Conservation (phyloP, 495 filamentous ascomycete species). For the Neurospora sp. region DNA sequence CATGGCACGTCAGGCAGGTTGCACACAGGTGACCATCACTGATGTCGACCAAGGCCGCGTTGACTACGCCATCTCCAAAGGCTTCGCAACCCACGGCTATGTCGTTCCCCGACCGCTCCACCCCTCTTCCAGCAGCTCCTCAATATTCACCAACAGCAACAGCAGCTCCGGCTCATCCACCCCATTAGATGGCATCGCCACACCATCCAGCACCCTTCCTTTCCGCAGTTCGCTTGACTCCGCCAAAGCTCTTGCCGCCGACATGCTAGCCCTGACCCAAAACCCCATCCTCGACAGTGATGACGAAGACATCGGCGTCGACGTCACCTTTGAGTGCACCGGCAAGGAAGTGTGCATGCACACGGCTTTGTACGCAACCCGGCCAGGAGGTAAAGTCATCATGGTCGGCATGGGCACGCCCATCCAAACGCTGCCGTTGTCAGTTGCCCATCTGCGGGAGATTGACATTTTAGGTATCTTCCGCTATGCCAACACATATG, state of each 20-base stretch:
- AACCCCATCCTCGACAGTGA: constrained; percentile 20
- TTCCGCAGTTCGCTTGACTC: constrained; percentile 39
- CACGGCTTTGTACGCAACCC: constrained; percentile 72
- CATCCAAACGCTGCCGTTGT: constrained; percentile 75
- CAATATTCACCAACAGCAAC: constrained; percentile 20
- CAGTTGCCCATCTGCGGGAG: constrained; percentile 74
- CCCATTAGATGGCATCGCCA: constrained; percentile 34
- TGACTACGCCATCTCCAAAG: constrained; percentile 59
- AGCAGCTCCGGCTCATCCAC: constrained; percentile 33
- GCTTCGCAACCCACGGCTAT: constrained; percentile 60
- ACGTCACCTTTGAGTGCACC: constrained; percentile 82
- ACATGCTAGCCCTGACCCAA: constrained; percentile 39
- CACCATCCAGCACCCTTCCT: constrained; percentile 29
- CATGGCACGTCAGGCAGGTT: constrained; percentile 57
- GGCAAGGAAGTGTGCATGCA: constrained; percentile 82
- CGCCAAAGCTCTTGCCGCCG: constrained; percentile 47
- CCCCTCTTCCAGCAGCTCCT: constrained; percentile 27
- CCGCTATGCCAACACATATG: constrained; percentile 80
- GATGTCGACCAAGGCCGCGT: constrained; percentile 76
- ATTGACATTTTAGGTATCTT: constrained; percentile 91
- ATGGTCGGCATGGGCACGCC: constrained; percentile 94
- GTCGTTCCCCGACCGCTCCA: constrained; percentile 43
- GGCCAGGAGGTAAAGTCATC: constrained; percentile 70
- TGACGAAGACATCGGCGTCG: constrained; percentile 52
- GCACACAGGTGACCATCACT: constrained; percentile 59